Evolutionary conservation across 2,329 filamentous ascomycete genomes (phyloP).

Genomic region (Chalara sp.): DNA sequence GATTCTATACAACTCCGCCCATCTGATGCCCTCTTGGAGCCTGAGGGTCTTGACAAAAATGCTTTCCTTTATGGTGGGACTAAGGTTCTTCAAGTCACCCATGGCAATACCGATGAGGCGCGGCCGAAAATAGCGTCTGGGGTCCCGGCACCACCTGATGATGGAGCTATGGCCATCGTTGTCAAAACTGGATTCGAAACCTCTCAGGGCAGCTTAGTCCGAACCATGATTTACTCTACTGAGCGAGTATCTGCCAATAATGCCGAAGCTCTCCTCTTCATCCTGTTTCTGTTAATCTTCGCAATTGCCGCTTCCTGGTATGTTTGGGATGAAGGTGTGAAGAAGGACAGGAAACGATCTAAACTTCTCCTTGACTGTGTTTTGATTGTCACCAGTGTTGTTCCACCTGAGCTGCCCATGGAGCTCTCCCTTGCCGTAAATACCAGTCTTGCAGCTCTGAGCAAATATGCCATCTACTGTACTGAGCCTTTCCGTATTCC

Average conservation of each 20-base stretch:
- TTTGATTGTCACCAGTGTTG: constrained; percentile 94
- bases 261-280: constrained; percentile 91
- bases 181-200: constrained; percentile 98
- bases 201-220: constrained; percentile 92
- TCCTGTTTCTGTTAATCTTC: constrained; percentile 92
- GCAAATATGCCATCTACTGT: constrained; percentile 95
- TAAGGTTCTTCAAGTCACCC: constrained; percentile 92
- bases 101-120: constrained; percentile 72
- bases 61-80: constrained; percentile 95
- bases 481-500: constrained; percentile 98
- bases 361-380: constrained; percentile 96
- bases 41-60: constrained; percentile 93
- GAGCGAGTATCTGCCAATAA: constrained; percentile 99
- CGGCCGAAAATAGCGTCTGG: constrained; percentile 66
- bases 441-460: constrained; percentile 88
- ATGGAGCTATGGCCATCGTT: constrained; percentile 88
- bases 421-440: constrained; percentile 96
- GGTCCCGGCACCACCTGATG: constrained; percentile 79
- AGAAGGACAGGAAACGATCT: constrained; percentile 89
- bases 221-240: constrained; percentile 99
- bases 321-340: constrained; percentile 95
- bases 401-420: constrained; percentile 98
- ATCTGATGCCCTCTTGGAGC: constrained; percentile 70
- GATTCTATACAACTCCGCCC: constrained; percentile 91
- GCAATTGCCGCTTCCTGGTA: constrained; percentile 98